Percentiles rank a stretch among this genome's conserved stretches.
phyloP scores from a whole-genome alignment of 257 asterid genomes.

The Orobanche coerulescens region DNA sequence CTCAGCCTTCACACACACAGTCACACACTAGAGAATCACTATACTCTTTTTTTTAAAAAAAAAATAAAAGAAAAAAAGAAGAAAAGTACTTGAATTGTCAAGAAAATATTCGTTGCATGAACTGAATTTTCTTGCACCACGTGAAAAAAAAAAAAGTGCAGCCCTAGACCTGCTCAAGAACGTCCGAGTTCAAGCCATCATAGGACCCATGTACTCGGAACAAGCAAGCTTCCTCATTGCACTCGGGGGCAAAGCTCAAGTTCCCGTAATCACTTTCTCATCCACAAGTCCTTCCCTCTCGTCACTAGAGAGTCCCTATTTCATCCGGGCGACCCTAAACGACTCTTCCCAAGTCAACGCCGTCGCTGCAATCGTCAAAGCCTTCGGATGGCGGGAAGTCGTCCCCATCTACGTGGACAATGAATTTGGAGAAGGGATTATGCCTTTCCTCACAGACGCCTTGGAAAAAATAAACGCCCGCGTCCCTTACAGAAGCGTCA shows the following conservation, averaged over 20 bases:
- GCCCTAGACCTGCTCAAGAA: slow-evolving; percentile 36
- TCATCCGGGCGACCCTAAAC: slow-evolving; percentile 25
- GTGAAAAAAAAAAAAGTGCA: slow-evolving; percentile 16
- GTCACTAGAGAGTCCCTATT: slow-evolving; percentile 24
- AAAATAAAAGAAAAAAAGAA: background rate
- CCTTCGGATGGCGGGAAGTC: slow-evolving; percentile 38
- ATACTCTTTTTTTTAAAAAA: too few relatives aligned
- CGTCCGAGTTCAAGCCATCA: slow-evolving; percentile 35
- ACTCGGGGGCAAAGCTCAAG: slow-evolving; percentile 35
- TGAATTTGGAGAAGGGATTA: slow-evolving; percentile 36
- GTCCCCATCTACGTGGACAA: slow-evolving; percentile 22
- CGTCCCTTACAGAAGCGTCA: slow-evolving; percentile 27
- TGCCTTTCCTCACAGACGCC: slow-evolving; percentile 28
- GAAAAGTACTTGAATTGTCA: background rate
- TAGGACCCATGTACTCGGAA: slow-evolving; percentile 36
- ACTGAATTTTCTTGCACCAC: background rate
- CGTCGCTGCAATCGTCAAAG: slow-evolving; percentile 26
- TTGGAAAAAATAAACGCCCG: slow-evolving; percentile 27
- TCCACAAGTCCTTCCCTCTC: slow-evolving; percentile 47
- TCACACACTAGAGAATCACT: too few relatives aligned
- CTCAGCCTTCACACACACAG: too few relatives aligned
- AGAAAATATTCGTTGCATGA: too few relatives aligned
- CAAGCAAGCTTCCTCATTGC: slow-evolving; percentile 34
- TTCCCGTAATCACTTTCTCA: slow-evolving; percentile 35
- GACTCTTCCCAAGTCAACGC: slow-evolving; percentile 35